phyloP scores from a whole-genome alignment of 768 basidiomycete species.

The Scleroderma bovista region DNA sequence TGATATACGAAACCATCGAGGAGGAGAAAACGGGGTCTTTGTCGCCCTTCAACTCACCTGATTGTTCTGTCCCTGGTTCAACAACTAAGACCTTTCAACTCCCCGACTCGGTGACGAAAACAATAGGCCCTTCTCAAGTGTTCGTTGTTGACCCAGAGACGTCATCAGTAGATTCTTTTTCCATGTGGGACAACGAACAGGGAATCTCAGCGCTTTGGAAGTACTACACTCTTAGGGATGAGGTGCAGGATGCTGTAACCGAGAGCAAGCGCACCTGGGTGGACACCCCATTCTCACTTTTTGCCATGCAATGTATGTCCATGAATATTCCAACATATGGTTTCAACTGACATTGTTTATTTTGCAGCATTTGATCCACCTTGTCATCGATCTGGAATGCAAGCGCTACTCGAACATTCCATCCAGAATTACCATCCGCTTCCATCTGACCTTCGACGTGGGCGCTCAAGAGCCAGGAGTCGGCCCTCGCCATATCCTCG shows the following conservation, averaged over 20 bases:
- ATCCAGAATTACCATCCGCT: conserved; percentile 66
- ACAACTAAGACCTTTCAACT: too few species aligned
- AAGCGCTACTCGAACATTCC: too few species aligned
- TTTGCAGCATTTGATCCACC: too few species aligned
- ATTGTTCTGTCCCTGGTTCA: too few species aligned
- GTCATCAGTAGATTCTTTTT: conserved; percentile 41
- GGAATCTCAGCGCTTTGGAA: conserved; percentile 59
- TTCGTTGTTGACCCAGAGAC: conserved; percentile 55
- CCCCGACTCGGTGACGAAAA: conserved; percentile 10
- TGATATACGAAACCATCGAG: conserved; percentile 76
- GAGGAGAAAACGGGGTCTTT: conserved; percentile 49
- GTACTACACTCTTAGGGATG: conserved; percentile 64
- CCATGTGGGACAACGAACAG: conserved; percentile 66
- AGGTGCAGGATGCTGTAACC: conserved; percentile 57
- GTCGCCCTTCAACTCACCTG: too few species aligned
- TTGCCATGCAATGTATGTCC: conserved; percentile 63
- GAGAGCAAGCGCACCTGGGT: conserved; percentile 63
- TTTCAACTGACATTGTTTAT: too few species aligned
- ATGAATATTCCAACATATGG: too few species aligned
- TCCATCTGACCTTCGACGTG: conserved; percentile 63
- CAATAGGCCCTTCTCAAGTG: conserved; percentile 36
- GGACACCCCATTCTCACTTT: conserved; percentile 73
- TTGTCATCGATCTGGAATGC: too few species aligned
- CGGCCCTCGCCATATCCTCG: conserved; percentile 73
- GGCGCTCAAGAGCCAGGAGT: conserved; percentile 64